Conservation (phyloP, 305 asterid genomes). For the Euphrasia arctica region DNA sequence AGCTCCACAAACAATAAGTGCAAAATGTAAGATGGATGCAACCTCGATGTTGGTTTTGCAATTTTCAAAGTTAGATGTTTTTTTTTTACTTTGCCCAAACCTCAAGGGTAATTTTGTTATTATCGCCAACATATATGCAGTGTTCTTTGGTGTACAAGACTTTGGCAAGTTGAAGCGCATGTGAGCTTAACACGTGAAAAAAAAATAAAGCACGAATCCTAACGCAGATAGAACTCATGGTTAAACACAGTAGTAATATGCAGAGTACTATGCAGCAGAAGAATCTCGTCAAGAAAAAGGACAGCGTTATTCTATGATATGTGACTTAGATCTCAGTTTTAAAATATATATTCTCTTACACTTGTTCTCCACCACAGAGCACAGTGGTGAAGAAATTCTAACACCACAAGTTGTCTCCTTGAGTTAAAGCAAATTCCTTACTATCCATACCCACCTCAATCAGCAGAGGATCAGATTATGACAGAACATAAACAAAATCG, state of each 20-base stretch:
- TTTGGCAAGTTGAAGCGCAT: constrained; percentile 7
- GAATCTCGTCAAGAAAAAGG: neutral
- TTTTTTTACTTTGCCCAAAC: too few species aligned
- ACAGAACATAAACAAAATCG: constrained; percentile 21
- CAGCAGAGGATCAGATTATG: constrained; percentile 7
- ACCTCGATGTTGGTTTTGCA: too few species aligned
- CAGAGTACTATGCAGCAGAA: constrained; percentile 1
- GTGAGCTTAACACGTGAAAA: neutral
- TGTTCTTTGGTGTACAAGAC: neutral
- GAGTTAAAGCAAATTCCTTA: neutral
- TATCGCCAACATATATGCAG: too few species aligned
- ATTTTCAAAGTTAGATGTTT: too few species aligned
- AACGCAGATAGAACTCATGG: neutral
- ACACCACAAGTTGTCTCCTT: neutral
- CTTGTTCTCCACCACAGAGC: neutral
- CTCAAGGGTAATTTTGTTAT: too few species aligned
- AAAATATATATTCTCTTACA: neutral
- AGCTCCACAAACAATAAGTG: too few species aligned
- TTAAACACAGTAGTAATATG: neutral
- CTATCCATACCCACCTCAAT: constrained; percentile 14
- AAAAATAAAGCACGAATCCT: neutral
- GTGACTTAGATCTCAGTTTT: neutral
- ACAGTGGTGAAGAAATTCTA: constrained; percentile 3
- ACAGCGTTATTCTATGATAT: constrained; percentile 5
- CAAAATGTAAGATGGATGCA: too few species aligned